These are phyloP conservation scores for Viola pubescens DNA, from an alignment of 441 rosid genomes.

Conservation along the genomic window DNA sequence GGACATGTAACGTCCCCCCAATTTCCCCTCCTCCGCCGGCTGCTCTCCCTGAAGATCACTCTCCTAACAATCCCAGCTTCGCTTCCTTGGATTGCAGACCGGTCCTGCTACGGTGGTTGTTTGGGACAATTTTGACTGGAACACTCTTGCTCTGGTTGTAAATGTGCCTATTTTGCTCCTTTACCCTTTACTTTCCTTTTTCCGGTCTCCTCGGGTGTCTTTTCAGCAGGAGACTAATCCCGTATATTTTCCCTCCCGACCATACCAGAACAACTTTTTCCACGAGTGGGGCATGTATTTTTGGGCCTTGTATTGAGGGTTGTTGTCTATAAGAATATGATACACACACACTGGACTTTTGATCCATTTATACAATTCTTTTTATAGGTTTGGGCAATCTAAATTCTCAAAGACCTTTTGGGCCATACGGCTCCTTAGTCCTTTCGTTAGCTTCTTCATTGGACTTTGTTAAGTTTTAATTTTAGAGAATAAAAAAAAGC, in stretches of 20 bases:
- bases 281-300: not conserved
- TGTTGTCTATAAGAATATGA: constrained; percentile 1
- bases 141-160: constrained; percentile 24
- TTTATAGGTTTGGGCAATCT: not conserved
- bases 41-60: constrained; percentile 14
- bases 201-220: too few species aligned
- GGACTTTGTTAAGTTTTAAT: too few species aligned
- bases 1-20: constrained; percentile 63
- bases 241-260: not conserved
- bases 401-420: too few species aligned
- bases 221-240: too few species aligned
- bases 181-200: not conserved
- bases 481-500: too few species aligned
- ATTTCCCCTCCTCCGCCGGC: constrained; percentile 73
- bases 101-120: constrained; percentile 25
- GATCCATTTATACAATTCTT: not conserved
- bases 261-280: not conserved
- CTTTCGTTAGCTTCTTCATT: too few species aligned
- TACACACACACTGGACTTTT: not conserved
- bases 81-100: constrained; percentile 20
- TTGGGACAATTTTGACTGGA: constrained; percentile 25
- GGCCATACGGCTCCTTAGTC: too few species aligned
- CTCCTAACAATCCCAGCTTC: constrained; percentile 17
- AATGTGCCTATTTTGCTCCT: constrained; percentile 14
- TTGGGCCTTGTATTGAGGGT: not conserved